phyloP scores from a whole-genome alignment of 2,329 filamentous ascomycete genomes.

The Rachicladosporium sp. region DNA sequence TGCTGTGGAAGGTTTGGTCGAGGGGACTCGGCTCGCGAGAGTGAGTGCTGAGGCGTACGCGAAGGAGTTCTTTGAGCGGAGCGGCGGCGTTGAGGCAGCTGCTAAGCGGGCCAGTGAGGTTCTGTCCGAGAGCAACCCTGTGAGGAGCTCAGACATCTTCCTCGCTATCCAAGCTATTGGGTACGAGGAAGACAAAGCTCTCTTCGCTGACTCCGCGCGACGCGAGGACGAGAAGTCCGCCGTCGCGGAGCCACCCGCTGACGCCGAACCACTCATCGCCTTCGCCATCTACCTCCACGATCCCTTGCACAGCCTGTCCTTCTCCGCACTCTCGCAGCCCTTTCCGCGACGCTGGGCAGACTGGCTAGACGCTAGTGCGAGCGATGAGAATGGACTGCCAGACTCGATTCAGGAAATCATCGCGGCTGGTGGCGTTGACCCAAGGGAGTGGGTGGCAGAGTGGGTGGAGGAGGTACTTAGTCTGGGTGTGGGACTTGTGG shows the following conservation, averaged over 20 bases:
- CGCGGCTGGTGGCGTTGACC: conserved; percentile 62
- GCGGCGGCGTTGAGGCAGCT: conserved; percentile 69
- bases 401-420: conserved; percentile 83
- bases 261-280: conserved; percentile 48
- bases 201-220: conserved; percentile 49
- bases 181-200: conserved; percentile 48
- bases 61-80: conserved; percentile 65
- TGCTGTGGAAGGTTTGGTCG: conserved; percentile 64
- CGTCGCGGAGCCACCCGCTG: conserved; percentile 35
- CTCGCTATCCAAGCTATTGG: conserved; percentile 82
- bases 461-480: conserved; percentile 85
- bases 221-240: conserved; percentile 37
- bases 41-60: conserved; percentile 83
- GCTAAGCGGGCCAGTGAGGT: conserved; percentile 68
- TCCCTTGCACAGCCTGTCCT: conserved; percentile 82
- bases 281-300: conserved; percentile 76
- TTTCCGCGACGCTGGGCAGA: conserved; percentile 76
- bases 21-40: conserved; percentile 82
- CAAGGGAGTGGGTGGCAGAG: conserved; percentile 91
- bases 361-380: conserved; percentile 68
- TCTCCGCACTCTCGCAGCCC: conserved; percentile 68
- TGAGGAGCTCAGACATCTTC: conserved; percentile 89
- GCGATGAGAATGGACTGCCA: conserved; percentile 44
- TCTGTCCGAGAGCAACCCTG: conserved; percentile 73
- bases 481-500: conserved; percentile 70